Conservation (phyloP, 2,329 filamentous ascomycete genomes). For the Pseudonectria buxi region DNA sequence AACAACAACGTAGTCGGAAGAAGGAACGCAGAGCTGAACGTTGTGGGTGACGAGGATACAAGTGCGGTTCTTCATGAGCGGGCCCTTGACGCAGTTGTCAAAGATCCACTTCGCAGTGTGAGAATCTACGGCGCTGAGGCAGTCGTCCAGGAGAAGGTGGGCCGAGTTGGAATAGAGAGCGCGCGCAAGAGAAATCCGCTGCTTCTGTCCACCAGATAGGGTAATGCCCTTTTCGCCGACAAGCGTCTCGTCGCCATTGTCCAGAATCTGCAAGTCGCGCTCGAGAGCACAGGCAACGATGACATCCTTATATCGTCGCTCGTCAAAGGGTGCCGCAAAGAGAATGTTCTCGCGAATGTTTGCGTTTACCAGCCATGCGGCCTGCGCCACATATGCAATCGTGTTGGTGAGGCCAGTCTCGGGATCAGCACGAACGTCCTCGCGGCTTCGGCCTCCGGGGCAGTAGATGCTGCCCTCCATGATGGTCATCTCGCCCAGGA, state of each 20-base stretch:
- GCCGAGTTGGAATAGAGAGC: slow-evolving; percentile 94
- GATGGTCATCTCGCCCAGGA: slow-evolving; percentile 92
- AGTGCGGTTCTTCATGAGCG: slow-evolving; percentile 80
- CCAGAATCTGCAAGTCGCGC: slow-evolving; percentile 84
- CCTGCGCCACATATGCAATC: slow-evolving; percentile 92
- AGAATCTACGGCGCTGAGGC: slow-evolving; percentile 91
- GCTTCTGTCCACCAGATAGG: slow-evolving; percentile 93
- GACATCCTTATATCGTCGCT: slow-evolving; percentile 78
- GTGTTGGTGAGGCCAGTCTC: slow-evolving; percentile 84
- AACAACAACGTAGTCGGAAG: slow-evolving; percentile 72
- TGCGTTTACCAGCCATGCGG: slow-evolving; percentile 94
- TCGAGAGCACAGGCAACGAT: slow-evolving; percentile 87
- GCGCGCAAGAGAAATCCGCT: slow-evolving; percentile 92
- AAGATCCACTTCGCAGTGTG: slow-evolving; percentile 99
- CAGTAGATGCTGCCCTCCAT: slow-evolving; percentile 75
- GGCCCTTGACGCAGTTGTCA: slow-evolving; percentile 81
- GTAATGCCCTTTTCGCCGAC: slow-evolving; percentile 98
- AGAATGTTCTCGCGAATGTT: slow-evolving; percentile 95
- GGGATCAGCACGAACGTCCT: slow-evolving; percentile 74
- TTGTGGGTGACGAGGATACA: slow-evolving; percentile 97
- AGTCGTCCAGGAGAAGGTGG: slow-evolving; percentile 88
- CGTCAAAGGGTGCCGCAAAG: slow-evolving; percentile 75
- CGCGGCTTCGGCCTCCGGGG: slow-evolving; percentile 76
- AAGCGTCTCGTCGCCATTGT: slow-evolving; percentile 84
- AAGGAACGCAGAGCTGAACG: slow-evolving; percentile 75